Base-by-base conservation (phyloP, 805 yeast species). In the Candida hispaniensis region DNA sequence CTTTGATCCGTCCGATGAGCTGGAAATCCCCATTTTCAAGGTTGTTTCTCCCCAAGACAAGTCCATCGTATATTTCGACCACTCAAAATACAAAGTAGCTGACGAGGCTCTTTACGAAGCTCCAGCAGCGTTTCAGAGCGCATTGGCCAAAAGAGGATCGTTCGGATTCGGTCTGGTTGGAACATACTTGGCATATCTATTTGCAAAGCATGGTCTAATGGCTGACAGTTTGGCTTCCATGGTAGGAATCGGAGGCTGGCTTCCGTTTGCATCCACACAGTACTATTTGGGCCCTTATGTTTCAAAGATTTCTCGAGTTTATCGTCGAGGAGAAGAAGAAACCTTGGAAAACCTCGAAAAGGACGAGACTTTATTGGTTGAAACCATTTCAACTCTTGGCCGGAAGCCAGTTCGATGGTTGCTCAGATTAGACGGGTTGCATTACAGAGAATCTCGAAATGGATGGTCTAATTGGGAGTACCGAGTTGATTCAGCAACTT, bases 321-420 rank as follows among this genome's bases (percentile, higher is more conserved):
- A 80, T 50, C 73, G 74, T 46, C 65, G 67, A 24, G 65, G 68
- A 4, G 55, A 47, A 48, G 71, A 75, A 0, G 86, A 80, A 50
- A 74, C 79, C 1, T 59, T 72, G 38, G 80, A 75, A 30, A 69
- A 67, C 47, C 60, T 82, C 46, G 58, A 67, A 10, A 48, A 56
- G 5, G 73, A 81, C 51, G 93, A 81, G 51, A 64, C 68, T 13
- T 55, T 81, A 34, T 61, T 81, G 6, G 56, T 79, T 27, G 86
- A 81, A 51, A 76, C 77, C 50, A 61, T 81, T 40, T 67, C 72
- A 13, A 54, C 70, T 50, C 67, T 78, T 4, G 94, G 94, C 0
- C 66, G 78, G 39, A 67, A 67, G 18, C 66, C 75, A 2, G 73
- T 68, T 54, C 76, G 77, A 47, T 71, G 72, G 32, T 58, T 75